Percentiles rank a stretch among this genome's conserved stretches.
Conservation (phyloP, 208 protist genomes). For the Trypanosoma vivax region DNA sequence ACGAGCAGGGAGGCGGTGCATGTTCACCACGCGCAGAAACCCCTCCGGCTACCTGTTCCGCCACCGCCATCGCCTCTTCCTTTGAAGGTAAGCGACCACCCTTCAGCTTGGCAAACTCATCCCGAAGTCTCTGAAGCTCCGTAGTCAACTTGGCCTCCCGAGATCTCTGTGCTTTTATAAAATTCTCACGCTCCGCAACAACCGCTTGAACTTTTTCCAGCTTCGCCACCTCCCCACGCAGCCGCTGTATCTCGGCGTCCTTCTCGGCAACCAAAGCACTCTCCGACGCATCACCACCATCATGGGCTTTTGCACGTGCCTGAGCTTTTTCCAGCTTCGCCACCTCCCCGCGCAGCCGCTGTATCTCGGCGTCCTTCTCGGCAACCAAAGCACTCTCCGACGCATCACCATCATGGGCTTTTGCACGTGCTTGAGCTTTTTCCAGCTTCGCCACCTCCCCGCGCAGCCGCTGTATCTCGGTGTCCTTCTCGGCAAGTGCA, state of each 20-base stretch:
- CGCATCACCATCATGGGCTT: background rate
- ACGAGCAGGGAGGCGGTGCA: too few relatives aligned
- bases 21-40: too few relatives aligned
- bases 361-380: constrained; percentile 23
- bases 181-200: too few relatives aligned
- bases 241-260: constrained; percentile 28
- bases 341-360: constrained; percentile 33
- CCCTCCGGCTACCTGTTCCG: too few relatives aligned
- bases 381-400: background rate
- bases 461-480: constrained; percentile 32
- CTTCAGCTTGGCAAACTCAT: constrained; percentile 20
- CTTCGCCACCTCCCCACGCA: constrained; percentile 28
- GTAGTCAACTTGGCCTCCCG: constrained; percentile 31
- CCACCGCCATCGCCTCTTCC: too few relatives aligned
- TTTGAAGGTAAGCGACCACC: too few relatives aligned
- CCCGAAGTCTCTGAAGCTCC: constrained; percentile 30
- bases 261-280: constrained; percentile 32
- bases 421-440: background rate
- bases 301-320: too few relatives aligned
- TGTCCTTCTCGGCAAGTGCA: constrained; percentile 28
- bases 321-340: constrained; percentile 3
- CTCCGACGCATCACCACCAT: too few relatives aligned
- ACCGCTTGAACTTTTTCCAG: background rate
- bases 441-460: constrained; percentile 23
- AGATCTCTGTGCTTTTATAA: constrained; percentile 30